These are phyloP conservation scores for Breynia disticha DNA, from an alignment of 441 rosid species.

Conservation along the genomic window DNA sequence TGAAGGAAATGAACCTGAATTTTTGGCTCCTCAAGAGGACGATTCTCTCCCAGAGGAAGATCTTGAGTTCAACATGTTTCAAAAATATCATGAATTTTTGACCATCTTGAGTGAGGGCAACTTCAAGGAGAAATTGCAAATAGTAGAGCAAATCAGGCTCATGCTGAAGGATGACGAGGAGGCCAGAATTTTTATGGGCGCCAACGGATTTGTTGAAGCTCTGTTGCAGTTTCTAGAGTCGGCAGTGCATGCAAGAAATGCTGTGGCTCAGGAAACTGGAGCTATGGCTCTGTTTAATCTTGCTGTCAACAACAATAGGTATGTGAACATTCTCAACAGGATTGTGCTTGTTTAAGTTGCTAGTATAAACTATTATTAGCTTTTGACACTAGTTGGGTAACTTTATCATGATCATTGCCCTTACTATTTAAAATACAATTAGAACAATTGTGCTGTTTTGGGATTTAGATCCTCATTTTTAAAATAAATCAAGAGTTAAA, in stretches of 20 bases:
- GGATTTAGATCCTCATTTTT: neutral
- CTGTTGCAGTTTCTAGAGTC: conserved; percentile 58
- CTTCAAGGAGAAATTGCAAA: conserved; percentile 42
- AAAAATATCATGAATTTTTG: conserved; percentile 42
- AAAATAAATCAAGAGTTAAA: neutral
- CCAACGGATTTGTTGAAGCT: conserved; percentile 77
- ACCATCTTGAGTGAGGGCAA: conserved; percentile 48
- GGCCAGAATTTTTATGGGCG: conserved; percentile 81
- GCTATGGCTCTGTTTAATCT: conserved; percentile 97
- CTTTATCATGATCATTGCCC: neutral
- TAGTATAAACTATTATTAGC: neutral
- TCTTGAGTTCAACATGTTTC: conserved; percentile 27
- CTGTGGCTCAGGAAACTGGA: conserved; percentile 57
- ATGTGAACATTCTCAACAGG: conserved; percentile 15
- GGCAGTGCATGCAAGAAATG: conserved; percentile 38
- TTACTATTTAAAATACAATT: neutral
- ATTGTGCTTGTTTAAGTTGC: neutral
- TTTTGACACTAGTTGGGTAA: neutral
- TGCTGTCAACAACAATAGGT: conserved; percentile 97
- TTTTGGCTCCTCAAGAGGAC: conserved; percentile 29
- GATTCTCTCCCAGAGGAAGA: conserved; percentile 35
- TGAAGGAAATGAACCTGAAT: conserved; percentile 31
- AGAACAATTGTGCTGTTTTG: neutral
- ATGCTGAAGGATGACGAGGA: conserved; percentile 89
- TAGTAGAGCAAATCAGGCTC: conserved; percentile 62